A percentile compares a stretch with the other conserved stretches of the same genome.
phyloP scores from a whole-genome alignment of 768 basidiomycete genomes.

The Hebeloma cylindrosporum region DNA sequence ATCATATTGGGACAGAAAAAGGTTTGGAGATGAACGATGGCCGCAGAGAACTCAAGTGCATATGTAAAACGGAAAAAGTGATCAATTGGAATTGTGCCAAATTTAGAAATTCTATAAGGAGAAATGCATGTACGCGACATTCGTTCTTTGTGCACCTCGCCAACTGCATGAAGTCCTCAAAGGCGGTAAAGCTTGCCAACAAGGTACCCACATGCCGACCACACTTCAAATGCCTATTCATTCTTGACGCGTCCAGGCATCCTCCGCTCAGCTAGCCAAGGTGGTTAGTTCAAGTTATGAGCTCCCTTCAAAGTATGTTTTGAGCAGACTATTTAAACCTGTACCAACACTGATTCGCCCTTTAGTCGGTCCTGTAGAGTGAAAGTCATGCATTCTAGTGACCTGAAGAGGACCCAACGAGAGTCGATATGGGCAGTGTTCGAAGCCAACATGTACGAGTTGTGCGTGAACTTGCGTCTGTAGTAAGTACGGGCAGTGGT shows the following conservation, averaged over 20 bases:
- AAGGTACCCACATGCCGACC: slow-evolving; percentile 11
- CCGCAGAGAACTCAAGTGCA: slow-evolving; percentile 1
- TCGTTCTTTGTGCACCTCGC: background rate
- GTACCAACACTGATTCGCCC: background rate
- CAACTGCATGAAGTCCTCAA: too few relatives aligned
- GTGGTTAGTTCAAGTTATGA: slow-evolving; percentile 16
- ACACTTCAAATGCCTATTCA: slow-evolving; percentile 3
- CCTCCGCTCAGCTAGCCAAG: slow-evolving; percentile 17
- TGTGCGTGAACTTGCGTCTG: slow-evolving; percentile 32
- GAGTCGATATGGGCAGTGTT: slow-evolving; percentile 52
- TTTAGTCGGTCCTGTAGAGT: slow-evolving; percentile 17
- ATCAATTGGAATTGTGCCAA: slow-evolving; percentile 12
- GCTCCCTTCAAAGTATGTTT: slow-evolving; percentile 12
- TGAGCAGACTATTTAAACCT: background rate
- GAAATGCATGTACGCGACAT: background rate
- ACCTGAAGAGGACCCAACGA: slow-evolving; percentile 35
- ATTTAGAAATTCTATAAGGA: slow-evolving; percentile 9
- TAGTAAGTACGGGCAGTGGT: background rate
- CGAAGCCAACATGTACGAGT: slow-evolving; percentile 56
- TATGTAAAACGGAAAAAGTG: slow-evolving; percentile 15
- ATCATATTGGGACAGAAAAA: slow-evolving; percentile 57
- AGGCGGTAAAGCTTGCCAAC: slow-evolving; percentile 22
- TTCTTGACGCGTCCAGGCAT: slow-evolving; percentile 16
- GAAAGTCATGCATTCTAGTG: slow-evolving; percentile 17
- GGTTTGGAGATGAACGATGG: slow-evolving; percentile 1